These are phyloP conservation scores for Capsicum pubescens DNA, from an alignment of 257 asterid genomes.

Conservation along the genomic window DNA sequence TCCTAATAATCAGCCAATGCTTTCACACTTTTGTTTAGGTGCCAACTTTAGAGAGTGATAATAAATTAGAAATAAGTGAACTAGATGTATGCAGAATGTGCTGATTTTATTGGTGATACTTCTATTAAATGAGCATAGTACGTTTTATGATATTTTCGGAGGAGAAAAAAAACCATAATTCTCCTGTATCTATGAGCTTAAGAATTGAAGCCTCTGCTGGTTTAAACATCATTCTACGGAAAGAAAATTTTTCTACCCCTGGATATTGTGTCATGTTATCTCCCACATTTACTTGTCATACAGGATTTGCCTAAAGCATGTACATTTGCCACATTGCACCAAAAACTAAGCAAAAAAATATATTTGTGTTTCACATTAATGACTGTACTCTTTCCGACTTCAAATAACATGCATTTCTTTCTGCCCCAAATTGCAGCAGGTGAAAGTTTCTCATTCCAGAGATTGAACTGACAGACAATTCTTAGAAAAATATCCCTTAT, in stretches of 20 bases:
- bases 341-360: neutral
- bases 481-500: neutral
- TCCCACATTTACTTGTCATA: neutral
- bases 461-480: neutral
- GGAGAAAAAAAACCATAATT: neutral
- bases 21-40: neutral
- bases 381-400: neutral
- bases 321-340: neutral
- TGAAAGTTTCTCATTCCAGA: neutral
- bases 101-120: neutral
- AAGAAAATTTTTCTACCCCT: neutral
- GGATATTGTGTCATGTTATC: neutral
- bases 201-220: neutral
- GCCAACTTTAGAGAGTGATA: neutral
- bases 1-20: neutral
- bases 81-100: conserved; percentile 8
- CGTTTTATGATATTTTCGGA: neutral
- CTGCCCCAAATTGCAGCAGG: neutral
- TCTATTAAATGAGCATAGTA: neutral
- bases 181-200: neutral
- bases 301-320: neutral
- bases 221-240: conserved; percentile 5
- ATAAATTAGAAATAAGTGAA: neutral
- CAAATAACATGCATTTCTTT: neutral
- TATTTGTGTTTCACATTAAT: neutral